Percentiles rank a stretch among this genome's conserved stretches.
Conservation (phyloP, 345 rosid genomes). For the Eutrema heterophyllum region DNA sequence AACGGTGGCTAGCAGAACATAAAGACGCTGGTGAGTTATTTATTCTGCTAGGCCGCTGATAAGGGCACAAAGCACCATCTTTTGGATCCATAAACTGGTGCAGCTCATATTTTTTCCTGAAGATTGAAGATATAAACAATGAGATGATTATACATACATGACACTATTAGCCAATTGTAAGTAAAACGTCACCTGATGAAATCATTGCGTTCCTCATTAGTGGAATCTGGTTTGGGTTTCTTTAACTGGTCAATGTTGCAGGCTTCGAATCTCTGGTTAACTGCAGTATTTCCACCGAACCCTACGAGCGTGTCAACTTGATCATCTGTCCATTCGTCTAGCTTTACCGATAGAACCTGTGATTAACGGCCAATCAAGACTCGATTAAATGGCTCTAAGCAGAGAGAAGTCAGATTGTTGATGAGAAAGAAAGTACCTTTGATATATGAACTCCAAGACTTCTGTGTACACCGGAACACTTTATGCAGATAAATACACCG, state of each 20-base stretch:
- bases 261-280: slow-evolving; percentile 77
- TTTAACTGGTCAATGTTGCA: slow-evolving; percentile 45
- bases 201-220: slow-evolving; percentile 68
- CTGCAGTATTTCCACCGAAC: slow-evolving; percentile 71
- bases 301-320: slow-evolving; percentile 59
- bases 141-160: not conserved
- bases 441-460: slow-evolving; percentile 98
- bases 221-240: slow-evolving; percentile 81
- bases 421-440: slow-evolving; percentile 48
- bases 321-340: slow-evolving; percentile 96
- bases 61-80: slow-evolving; percentile 41
- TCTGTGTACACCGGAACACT: slow-evolving; percentile 97
- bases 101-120: slow-evolving; percentile 82
- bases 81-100: slow-evolving; percentile 50
- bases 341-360: slow-evolving; percentile 86
- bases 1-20: slow-evolving; percentile 24
- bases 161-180: not conserved
- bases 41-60: slow-evolving; percentile 24
- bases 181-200: slow-evolving; percentile 59
- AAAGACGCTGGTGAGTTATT: slow-evolving; percentile 32
- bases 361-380: not conserved
- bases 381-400: not conserved
- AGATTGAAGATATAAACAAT: slow-evolving; percentile 10
- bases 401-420: not conserved
- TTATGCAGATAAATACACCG: slow-evolving; percentile 92